Conservation (phyloP, 441 rosid genomes). For the Jatropha podagrica region DNA sequence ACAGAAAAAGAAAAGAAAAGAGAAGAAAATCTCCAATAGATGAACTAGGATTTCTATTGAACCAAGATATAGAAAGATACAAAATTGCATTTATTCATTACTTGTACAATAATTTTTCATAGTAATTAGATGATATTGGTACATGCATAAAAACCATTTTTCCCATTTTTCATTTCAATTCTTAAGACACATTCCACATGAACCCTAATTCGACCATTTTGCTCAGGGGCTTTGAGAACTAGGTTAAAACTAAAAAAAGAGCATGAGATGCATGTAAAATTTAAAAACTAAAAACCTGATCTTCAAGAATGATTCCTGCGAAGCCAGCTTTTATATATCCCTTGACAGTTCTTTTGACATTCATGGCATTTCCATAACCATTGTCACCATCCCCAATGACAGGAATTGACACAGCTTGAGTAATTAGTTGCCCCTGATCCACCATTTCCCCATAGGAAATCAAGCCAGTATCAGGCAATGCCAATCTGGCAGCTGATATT, state of each 20-base stretch:
- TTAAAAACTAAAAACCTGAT: conserved; percentile 53
- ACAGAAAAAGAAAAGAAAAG: neutral
- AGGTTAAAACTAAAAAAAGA: neutral
- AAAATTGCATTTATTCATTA: neutral
- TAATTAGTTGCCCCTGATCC: conserved; percentile 83
- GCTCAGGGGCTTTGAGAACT: neutral
- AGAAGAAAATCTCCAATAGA: too few relatives aligned
- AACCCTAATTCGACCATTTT: neutral
- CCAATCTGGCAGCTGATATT: conserved; percentile 81
- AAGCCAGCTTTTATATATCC: conserved; percentile 87
- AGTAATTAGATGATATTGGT: neutral
- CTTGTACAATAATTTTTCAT: neutral
- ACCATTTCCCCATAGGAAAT: conserved; percentile 94
- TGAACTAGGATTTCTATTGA: neutral
- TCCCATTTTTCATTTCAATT: neutral
- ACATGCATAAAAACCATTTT: neutral
- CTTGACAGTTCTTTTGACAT: conserved; percentile 83
- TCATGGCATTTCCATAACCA: conserved; percentile 89
- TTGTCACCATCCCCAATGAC: conserved; percentile 87
- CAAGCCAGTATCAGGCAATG: conserved; percentile 72
- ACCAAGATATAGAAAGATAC: neutral
- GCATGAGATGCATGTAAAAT: neutral
- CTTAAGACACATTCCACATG: neutral
- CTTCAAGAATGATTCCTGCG: conserved; percentile 86
- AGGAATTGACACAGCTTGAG: conserved; percentile 73